Conservation (phyloP, 352 stramenopile genomes). For the Pythium grandisporangium region DNA sequence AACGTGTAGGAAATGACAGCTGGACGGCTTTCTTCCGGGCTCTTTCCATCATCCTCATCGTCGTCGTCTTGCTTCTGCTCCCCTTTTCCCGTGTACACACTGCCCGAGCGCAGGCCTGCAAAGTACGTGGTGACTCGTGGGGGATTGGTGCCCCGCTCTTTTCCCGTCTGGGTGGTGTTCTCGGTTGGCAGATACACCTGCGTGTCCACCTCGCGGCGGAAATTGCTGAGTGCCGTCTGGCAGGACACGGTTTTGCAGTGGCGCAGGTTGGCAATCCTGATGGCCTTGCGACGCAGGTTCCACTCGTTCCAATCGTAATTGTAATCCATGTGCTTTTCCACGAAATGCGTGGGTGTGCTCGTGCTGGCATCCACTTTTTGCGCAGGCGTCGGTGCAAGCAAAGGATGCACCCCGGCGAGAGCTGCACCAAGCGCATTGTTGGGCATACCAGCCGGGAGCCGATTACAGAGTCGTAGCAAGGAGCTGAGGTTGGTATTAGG, state of each 20-base stretch:
- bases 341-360: conserved; percentile 88
- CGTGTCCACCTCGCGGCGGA: conserved; percentile 78
- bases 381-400: conserved; percentile 33
- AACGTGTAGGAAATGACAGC: conserved; percentile 67
- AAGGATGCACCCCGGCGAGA: conserved; percentile 33
- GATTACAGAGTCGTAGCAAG: conserved; percentile 54
- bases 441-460: conserved; percentile 22
- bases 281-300: conserved; percentile 80
- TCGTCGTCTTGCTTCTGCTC: conserved; percentile 21
- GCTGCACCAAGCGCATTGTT: conserved; percentile 5
- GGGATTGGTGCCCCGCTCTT: conserved; percentile 78
- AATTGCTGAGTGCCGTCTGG: conserved; percentile 87
- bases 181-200: conserved; percentile 78
- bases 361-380: conserved; percentile 85
- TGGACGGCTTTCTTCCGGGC: conserved; percentile 23
- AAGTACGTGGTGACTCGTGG: conserved; percentile 72
- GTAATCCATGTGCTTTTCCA: conserved; percentile 87
- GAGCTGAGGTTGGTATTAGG: conserved; percentile 61
- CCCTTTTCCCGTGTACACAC: conserved; percentile 11
- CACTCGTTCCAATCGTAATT: conserved; percentile 95
- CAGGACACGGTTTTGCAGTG: conserved; percentile 83
- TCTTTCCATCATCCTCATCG: conserved; percentile 13
- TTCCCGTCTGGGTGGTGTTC: conserved; percentile 72
- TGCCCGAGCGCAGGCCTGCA: conserved; percentile 43
- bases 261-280: conserved; percentile 89